phyloP scores from a whole-genome alignment of 768 basidiomycete genomes.

The Pisolithus tinctorius region DNA sequence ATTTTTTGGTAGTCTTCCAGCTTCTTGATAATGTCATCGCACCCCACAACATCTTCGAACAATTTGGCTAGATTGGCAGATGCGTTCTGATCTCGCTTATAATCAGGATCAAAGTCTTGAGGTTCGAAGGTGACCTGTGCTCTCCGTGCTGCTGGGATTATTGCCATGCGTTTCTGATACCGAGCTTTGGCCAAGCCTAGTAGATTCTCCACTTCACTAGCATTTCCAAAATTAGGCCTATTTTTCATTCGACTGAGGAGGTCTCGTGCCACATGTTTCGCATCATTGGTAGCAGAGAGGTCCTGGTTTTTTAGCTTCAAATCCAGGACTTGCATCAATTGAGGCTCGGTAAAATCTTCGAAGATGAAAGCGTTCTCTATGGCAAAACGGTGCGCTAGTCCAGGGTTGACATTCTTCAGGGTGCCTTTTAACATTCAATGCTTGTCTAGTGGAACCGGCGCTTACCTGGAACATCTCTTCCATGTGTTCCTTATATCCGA shows the following conservation, averaged over 20 bases:
- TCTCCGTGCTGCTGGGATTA: constrained; percentile 14
- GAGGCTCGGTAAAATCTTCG: constrained; percentile 51
- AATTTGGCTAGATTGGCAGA: constrained; percentile 45
- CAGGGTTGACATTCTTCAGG: constrained; percentile 61
- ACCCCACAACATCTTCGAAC: constrained; percentile 59
- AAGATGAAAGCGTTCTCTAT: constrained; percentile 68
- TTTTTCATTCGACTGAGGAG: constrained; percentile 29
- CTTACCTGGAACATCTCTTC: constrained; percentile 67
- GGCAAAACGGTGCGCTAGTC: constrained; percentile 57
- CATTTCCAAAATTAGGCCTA: constrained; percentile 62
- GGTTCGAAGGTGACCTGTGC: constrained; percentile 31
- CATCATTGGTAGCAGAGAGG: constrained; percentile 46
- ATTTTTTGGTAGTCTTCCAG: constrained; percentile 48
- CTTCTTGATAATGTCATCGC: constrained; percentile 44
- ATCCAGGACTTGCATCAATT: constrained; percentile 47
- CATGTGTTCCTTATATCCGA: constrained; percentile 64
- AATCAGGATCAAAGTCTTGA: constrained; percentile 59
- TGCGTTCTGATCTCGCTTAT: constrained; percentile 42
- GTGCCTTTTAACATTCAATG: neutral
- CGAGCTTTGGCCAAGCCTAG: constrained; percentile 43
- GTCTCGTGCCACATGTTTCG: constrained; percentile 52
- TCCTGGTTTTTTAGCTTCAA: constrained; percentile 53
- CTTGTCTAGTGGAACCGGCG: neutral
- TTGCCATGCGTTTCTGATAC: constrained; percentile 35
- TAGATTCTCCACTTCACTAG: constrained; percentile 57